Conservation (phyloP, 768 basidiomycete species). For the Termitomyces titanicus region DNA sequence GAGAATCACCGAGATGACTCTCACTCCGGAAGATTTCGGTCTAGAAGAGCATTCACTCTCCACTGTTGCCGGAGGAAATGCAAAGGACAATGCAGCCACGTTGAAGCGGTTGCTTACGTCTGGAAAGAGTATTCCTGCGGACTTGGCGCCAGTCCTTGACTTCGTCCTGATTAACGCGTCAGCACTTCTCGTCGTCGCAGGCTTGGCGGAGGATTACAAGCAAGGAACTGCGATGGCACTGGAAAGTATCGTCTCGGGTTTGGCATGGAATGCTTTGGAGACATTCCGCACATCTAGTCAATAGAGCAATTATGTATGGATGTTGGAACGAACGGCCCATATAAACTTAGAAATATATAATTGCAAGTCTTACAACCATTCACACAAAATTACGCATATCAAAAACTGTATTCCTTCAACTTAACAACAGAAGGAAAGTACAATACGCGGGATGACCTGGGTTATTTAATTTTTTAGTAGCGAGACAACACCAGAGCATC, state of each 20-base stretch:
- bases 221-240: conserved; percentile 70
- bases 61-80: conserved; percentile 69
- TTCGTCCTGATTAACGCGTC: conserved; percentile 92
- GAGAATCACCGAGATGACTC: conserved; percentile 51
- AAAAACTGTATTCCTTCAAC: conserved; percentile 1
- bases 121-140: conserved; percentile 50
- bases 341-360: too few relatives aligned
- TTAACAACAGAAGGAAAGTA: conserved; percentile 3
- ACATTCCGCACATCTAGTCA: conserved; percentile 33
- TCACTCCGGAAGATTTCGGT: conserved; percentile 79
- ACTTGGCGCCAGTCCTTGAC: conserved; percentile 64
- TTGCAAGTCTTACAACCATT: background rate
- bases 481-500: background rate
- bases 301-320: background rate
- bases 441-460: conserved; percentile 11
- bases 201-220: conserved; percentile 62
- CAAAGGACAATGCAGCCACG: conserved; percentile 76
- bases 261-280: conserved; percentile 55
- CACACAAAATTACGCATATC: background rate
- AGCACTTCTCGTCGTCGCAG: conserved; percentile 83
- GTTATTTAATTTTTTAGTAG: conserved; percentile 15
- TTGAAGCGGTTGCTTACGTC: conserved; percentile 63
- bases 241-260: conserved; percentile 54
- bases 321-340: too few relatives aligned
- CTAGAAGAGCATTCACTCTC: conserved; percentile 65